Conservation (phyloP, 2,329 filamentous ascomycete species). For the Paramyrothecium roridum region DNA sequence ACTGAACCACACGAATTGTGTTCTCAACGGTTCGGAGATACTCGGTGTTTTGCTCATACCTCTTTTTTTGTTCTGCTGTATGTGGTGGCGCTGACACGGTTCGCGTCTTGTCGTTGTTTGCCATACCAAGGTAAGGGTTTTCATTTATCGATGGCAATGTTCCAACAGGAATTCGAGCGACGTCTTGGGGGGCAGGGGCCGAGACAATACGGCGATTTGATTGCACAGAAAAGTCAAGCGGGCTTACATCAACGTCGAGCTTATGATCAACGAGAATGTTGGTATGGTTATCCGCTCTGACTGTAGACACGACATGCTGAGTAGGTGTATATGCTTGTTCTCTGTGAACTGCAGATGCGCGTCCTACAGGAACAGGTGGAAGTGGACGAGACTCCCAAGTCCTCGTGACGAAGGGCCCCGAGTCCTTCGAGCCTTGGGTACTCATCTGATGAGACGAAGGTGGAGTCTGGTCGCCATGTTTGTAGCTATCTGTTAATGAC, state of each 20-base stretch:
- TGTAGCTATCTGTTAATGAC: slow-evolving; percentile 26
- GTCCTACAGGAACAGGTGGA: slow-evolving; percentile 42
- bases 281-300: slow-evolving; percentile 5
- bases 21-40: slow-evolving; percentile 44
- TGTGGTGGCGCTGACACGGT: slow-evolving; percentile 45
- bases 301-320: too few species aligned
- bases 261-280: neutral
- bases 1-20: slow-evolving; percentile 54
- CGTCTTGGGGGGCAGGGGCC: slow-evolving; percentile 34
- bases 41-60: slow-evolving; percentile 35
- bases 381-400: slow-evolving; percentile 34
- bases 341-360: slow-evolving; percentile 9
- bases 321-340: too few species aligned
- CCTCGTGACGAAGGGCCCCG: neutral
- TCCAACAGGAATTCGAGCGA: too few species aligned
- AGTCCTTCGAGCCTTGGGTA: too few species aligned
- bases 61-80: slow-evolving; percentile 22
- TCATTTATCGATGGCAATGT: slow-evolving; percentile 49
- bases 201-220: slow-evolving; percentile 46
- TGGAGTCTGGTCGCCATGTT: slow-evolving; percentile 20
- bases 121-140: slow-evolving; percentile 18
- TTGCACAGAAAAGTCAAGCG: slow-evolving; percentile 14
- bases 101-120: slow-evolving; percentile 32
- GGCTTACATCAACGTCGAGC: neutral
- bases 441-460: slow-evolving; percentile 27